These are phyloP conservation scores for Elsinoe batatas DNA, from an alignment of 2,329 filamentous ascomycete species.

Conservation along the genomic window DNA sequence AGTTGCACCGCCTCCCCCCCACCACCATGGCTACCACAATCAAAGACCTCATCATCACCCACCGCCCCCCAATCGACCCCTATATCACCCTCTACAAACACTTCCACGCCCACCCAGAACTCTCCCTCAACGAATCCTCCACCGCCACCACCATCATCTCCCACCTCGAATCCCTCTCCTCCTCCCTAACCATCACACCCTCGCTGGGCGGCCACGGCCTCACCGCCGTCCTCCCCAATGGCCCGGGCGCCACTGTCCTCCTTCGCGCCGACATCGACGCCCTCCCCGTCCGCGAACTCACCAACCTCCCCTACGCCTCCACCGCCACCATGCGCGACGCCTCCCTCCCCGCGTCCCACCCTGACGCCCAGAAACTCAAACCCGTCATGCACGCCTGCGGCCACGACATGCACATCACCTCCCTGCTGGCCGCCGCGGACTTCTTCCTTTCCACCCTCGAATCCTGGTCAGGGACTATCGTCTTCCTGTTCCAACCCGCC, in stretches of 20 bases:
- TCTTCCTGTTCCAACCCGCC: slow-evolving; percentile 57
- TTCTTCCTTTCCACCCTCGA: slow-evolving; percentile 37
- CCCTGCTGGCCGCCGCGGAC: slow-evolving; percentile 46
- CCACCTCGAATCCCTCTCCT: slow-evolving; percentile 29
- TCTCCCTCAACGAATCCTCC: slow-evolving; percentile 46
- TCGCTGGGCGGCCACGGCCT: slow-evolving; percentile 51
- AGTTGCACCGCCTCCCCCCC: background rate
- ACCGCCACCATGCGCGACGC: slow-evolving; percentile 34
- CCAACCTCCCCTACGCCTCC: slow-evolving; percentile 47
- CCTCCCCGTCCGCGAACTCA: slow-evolving; percentile 48
- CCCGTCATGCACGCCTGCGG: slow-evolving; percentile 61
- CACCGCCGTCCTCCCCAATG: slow-evolving; percentile 47
- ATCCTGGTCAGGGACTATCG: slow-evolving; percentile 52
- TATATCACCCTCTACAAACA: slow-evolving; percentile 50
- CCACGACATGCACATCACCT: slow-evolving; percentile 55
- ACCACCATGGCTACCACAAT: background rate
- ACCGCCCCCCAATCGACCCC: slow-evolving; percentile 32
- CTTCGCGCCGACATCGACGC: slow-evolving; percentile 55
- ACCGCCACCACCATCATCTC: slow-evolving; percentile 41
- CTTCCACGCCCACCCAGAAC: slow-evolving; percentile 50
- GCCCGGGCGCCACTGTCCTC: slow-evolving; percentile 44
- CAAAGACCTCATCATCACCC: slow-evolving; percentile 23
- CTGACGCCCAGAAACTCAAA: slow-evolving; percentile 36
- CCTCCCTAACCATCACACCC: slow-evolving; percentile 37
- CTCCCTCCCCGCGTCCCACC: slow-evolving; percentile 11